Evolutionary conservation across 345 rosid genomes (phyloP), one percentile per base, ranked within the genome.

Genomic region (Brassica incana): DNA sequence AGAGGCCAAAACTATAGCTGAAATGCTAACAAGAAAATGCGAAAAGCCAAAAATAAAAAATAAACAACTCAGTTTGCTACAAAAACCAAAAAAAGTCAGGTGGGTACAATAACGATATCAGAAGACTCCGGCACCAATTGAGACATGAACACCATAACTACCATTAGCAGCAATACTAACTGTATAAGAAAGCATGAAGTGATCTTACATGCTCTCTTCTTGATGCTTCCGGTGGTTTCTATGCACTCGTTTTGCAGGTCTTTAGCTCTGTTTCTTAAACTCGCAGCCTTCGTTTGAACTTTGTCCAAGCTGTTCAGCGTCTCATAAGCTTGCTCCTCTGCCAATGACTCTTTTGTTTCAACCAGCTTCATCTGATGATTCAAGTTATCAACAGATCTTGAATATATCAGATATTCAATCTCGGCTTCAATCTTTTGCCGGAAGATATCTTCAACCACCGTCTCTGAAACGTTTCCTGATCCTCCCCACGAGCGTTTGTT

Each of bases 351-450:
- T 78, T 84, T 83, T 59, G 85, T 86, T 81, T 83, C 83, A 14
- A 72, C 58, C 25, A 83, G 78, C 29, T 76, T 72, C 62, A 76
- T 45, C 72, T 80, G 83, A 76, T 74, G 73, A 6, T 82, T 87
- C 78, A 86, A 75, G 73, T 82, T 85, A 78, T 86, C 84, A 18
- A 88, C 36, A 5, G 88, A 81, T 74, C 75, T 84, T 16, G 74
- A 69, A 67, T 91, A 80, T 64, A 86, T 86, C 72, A 93, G 77
- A 86, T 85, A 87, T 84, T 87, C 92, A 14, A 95, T 80, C 86
- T 95, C 98, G n/a, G 92, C 92, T 84, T 90, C 93, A 0, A 89
- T 85, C 86, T 80, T 91, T 79, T 86, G 89, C 87, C 48, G 85
- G 78, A 87, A 91, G 67, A 88, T 86, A 69, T 82, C 83, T 83